Conservation (phyloP, 2,329 filamentous ascomycete species). For the Coniochaeta hoffmannii region DNA sequence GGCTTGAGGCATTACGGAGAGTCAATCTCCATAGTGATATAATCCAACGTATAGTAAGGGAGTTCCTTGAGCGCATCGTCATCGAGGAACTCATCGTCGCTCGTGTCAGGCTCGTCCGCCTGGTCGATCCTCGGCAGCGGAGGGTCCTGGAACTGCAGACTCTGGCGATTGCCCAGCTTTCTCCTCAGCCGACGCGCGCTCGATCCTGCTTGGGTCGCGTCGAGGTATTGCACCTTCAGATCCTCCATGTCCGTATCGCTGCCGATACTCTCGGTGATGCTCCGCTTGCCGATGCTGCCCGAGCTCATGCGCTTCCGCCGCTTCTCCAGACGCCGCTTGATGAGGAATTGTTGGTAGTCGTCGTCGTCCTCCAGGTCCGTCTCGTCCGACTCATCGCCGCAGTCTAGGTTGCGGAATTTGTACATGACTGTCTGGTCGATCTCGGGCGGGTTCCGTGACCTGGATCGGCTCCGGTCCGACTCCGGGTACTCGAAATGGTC, state of each 20-base stretch:
- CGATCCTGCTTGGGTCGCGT: conserved; percentile 33
- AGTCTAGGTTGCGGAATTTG: conserved; percentile 37
- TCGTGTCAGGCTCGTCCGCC: conserved; percentile 43
- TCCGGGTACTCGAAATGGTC: conserved; percentile 37
- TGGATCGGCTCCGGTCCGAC: conserved; percentile 32
- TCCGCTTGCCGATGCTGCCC: conserved; percentile 47
- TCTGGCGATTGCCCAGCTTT: conserved; percentile 36
- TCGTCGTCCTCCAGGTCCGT: conserved; percentile 29
- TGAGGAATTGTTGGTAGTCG: conserved; percentile 27
- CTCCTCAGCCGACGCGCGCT: conserved; percentile 36
- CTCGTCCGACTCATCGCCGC: conserved; percentile 30
- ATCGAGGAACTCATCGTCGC: conserved; percentile 33
- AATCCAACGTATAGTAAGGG: conserved; percentile 42
- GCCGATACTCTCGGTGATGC: conserved; percentile 40
- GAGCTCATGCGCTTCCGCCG: conserved; percentile 39
- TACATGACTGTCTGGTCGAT: conserved; percentile 36
- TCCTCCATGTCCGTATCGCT: conserved; percentile 40
- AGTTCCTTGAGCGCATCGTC: conserved; percentile 37
- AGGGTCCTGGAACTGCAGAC: conserved; percentile 42
- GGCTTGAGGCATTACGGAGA: conserved; percentile 20
- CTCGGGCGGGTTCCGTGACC: conserved; percentile 25
- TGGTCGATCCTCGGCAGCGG: conserved; percentile 44
- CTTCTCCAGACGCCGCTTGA: conserved; percentile 32
- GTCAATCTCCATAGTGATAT: conserved; percentile 45
- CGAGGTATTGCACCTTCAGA: conserved; percentile 26